Base-by-base conservation (phyloP, 2,329 filamentous ascomycete genomes). In the Boeremia exigua region DNA sequence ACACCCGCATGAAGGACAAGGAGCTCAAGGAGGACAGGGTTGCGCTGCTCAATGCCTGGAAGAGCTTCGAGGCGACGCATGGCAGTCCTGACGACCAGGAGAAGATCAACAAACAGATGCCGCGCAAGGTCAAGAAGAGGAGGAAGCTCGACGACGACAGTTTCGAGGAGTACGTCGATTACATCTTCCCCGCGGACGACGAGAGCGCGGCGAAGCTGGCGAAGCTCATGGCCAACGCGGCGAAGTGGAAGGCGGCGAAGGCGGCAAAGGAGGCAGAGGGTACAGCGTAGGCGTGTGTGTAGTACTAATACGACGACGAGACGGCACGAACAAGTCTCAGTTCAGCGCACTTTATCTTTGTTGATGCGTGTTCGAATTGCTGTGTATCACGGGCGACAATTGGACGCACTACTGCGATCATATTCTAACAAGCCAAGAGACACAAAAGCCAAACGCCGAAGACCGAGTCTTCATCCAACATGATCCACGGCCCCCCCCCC, bases 141-240 rank as follows among this genome's bases (percentile, higher is more conserved):
- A 88, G 95, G 76, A 92, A 88, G 84, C 78, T 96, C 75, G 93
- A 96, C 73, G 94, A 97, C 77, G 93, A 95, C 74, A 88, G 86
- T 33, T 97, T 92, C 80, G 92, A 99, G 82, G 95, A 99, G 79
- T 98, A 96, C 76, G 86, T 95, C 78, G 95, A 98, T 75, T 98
- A 96, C 69, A 86, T 99, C 30, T 99, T 99, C 86, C 95, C 95
- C 0, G 92, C 91, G 4, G 95, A 98, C 79, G 93, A 97, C 75
- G 86, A 91, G 78, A 89, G 91, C 72, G 89, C 89, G 52, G 89
- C 89, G 64, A 93, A 91, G 68, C 80, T 97, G 75, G 90, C 90
- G 47, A 91, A 90, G 73, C 81, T 98, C 74, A 80, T 97, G 78
- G 88, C 91, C 59, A 89, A 89, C 84, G 93, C 94, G 54, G 88